Base-by-base conservation (phyloP, 1,139 yeast genomes). In the Candida freyschussii region DNA sequence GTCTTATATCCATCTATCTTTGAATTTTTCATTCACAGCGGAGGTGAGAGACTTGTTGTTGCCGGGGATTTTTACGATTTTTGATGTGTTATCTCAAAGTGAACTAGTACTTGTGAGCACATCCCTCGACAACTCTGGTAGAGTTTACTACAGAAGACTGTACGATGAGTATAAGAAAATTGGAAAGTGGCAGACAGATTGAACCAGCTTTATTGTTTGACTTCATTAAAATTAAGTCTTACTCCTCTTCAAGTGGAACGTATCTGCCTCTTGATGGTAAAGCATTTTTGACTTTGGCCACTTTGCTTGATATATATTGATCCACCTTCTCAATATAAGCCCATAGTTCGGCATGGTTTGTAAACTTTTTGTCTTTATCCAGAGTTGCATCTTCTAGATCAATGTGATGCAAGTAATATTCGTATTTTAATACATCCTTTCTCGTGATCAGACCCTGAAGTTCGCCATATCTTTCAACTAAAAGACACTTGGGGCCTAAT, bases 401-500 rank as follows among this genome's bases (percentile, higher is more conserved):
- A 1, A 33, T 9, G 21, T 44, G 34, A 30, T 47, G 47, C 2
- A 49, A 16, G 17, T 28, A 34, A 26, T 45, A 39, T 33, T 62
- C 60, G 31, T 75, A 75, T 27, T 76, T 60, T 45, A 83, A 60
- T 4, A 82, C 62, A 48, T 82, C 91, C 47, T 80, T 79, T 45
- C 79, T 65, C 0, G 93, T 80, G 2, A 83, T 59, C n/a, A 79
- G 46, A 0, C 94, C 94, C 10, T 62, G 63, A 23, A 78, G 53
- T 1, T 43, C 29, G 2, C 81, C 83, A 29, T 63, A 57, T 17
- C 67, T 62, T 39, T 78, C 82, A 1, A 87, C 79, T 29, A 83
- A 63, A 2, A 91, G 69, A 24, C 78, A 70, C 24, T 86, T 65
- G 5, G 96, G 95, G 0, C 97, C 96, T 24, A 87, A 55, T 44